Evolutionary conservation across 2,329 filamentous ascomycete genomes (phyloP).

Genomic region (Phyllosticta citribraziliensis): DNA sequence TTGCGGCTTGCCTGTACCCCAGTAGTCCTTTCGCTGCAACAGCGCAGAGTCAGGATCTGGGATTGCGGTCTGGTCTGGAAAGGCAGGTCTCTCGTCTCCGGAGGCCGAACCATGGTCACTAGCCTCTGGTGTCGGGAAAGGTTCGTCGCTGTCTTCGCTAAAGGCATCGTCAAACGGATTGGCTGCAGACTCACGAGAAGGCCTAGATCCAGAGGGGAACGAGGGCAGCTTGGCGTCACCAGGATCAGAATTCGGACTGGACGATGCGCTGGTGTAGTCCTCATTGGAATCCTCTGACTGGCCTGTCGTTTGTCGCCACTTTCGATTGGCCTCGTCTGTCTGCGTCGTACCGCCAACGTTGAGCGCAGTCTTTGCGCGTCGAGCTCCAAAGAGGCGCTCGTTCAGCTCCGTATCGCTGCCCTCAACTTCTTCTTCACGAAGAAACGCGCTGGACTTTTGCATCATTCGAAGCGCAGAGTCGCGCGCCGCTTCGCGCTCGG

Average conservation of each 20-base stretch:
- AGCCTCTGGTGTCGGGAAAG: not conserved
- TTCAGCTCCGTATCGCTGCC: not conserved
- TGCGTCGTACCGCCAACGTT: not conserved
- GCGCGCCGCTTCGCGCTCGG: not conserved
- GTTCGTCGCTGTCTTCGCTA: not conserved
- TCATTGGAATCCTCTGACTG: not conserved
- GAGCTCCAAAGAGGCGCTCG: not conserved
- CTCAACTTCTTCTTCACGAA: not conserved
- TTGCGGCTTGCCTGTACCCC: not conserved
- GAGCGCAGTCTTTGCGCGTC: not conserved
- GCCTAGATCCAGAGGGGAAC: not conserved
- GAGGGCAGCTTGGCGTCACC: not conserved
- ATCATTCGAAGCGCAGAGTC: not conserved
- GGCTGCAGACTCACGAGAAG: not conserved
- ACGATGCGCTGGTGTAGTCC: not conserved
- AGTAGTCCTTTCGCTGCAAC: not conserved
- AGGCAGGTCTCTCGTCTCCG: not conserved
- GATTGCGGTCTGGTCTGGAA: not conserved
- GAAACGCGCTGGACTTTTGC: not conserved
- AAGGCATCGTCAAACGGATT: not conserved
- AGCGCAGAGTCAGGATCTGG: not conserved
- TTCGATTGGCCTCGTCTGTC: not conserved
- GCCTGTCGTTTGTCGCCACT: not conserved
- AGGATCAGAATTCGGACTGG: not conserved
- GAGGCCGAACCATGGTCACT: not conserved